Evolutionary conservation across 129 eudicot species (phyloP), one percentile per base, ranked within the genome.

Genomic region (Tanacetum coccineum): DNA sequence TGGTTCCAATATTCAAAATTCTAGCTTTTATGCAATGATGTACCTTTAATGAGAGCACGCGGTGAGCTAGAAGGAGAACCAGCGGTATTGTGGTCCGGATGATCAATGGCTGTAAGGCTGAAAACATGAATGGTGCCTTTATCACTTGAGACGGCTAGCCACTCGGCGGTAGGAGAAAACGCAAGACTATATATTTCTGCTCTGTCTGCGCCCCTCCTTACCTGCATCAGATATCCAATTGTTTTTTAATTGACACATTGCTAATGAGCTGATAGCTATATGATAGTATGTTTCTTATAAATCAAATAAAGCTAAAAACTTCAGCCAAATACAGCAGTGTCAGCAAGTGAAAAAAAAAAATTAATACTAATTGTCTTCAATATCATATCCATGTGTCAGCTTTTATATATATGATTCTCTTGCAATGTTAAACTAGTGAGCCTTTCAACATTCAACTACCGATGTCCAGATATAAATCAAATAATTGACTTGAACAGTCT

Each of bases 121-220:
- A 87, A 91, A 58, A 91, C 95, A 59, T 91, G 97, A 71, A 87
- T 88, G 30, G 95, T 91, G 61, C 97, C 97, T 82, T 91, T 90
- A 74, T 90, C 95, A 76, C 97, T 90, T 65, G 95, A 90, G 61
- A 87, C 97, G 61, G 89, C 89, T 54, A 91, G 74, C 97, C 97
- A 87, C 69, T 91, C 89, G 5, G 83, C 81, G 6, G 83, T 76
- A 65, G 93, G 67, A 48, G 95, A 91, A 77, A 91, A 91, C 50
- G 97, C 87, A 78, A 91, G 76, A 68, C 95, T 84, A 64, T 91
- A 74, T 59, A 87, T 91, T 68, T 87, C 97, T 56, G 97, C 97
- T 75, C 97, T 84, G 70, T 91, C 97, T 64, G 92, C 95, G 70
- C 97, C 97, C 77, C 95, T 77, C 74, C 97, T 81, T 44, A 91